phyloP scores from a whole-genome alignment of 2,329 filamentous ascomycete genomes.

The Ceratocystis cubensis region DNA sequence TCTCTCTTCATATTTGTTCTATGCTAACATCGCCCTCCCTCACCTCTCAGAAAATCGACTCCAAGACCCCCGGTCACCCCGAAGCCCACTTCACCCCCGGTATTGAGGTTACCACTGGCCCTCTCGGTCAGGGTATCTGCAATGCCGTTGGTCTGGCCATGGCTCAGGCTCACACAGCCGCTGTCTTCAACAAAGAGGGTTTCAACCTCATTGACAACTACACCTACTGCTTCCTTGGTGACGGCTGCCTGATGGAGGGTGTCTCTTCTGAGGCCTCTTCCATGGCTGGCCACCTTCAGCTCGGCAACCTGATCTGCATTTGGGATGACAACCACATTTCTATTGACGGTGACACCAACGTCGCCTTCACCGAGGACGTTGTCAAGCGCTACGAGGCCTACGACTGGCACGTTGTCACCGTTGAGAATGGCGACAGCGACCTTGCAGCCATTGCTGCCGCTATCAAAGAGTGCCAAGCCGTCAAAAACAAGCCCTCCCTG shows the following conservation, averaged over 20 bases:
- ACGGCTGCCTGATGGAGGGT: constrained; percentile 98
- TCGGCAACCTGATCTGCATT: constrained; percentile 92
- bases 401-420: constrained; percentile 82
- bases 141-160: constrained; percentile 98
- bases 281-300: constrained; percentile 86
- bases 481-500: constrained; percentile 91
- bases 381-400: constrained; percentile 89
- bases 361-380: constrained; percentile 94
- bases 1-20: constrained; percentile 13
- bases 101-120: constrained; percentile 94
- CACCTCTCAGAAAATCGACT: constrained; percentile 37
- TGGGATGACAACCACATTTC: constrained; percentile 99
- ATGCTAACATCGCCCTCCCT: constrained; percentile 5
- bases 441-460: constrained; percentile 78
- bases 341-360: constrained; percentile 88
- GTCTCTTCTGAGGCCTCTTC: constrained; percentile 86
- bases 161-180: constrained; percentile 82
- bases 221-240: constrained; percentile 93
- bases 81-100: constrained; percentile 94
- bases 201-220: constrained; percentile 90
- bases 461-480: constrained; percentile 69
- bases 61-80: constrained; percentile 89
- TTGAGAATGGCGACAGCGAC: constrained; percentile 80
- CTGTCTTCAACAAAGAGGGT: constrained; percentile 90
- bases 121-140: constrained; percentile 91